Evolutionary conservation across 352 stramenopile species (phyloP).

Genomic region (Phytopythium cucurbitacearum): DNA sequence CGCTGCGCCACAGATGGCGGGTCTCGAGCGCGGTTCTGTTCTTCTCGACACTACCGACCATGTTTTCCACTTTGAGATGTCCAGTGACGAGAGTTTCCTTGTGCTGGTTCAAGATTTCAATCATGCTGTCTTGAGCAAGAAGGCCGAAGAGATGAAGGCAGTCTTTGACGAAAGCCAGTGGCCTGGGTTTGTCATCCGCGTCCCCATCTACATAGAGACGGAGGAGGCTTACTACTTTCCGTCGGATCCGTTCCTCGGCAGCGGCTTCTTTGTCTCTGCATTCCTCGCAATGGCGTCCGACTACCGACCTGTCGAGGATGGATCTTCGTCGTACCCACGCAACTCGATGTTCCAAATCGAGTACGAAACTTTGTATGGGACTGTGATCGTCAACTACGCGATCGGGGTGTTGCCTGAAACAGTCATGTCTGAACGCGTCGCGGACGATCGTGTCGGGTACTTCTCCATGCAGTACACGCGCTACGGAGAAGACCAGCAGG

Average conservation of each 20-base stretch:
- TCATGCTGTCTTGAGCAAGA: conserved; percentile 30
- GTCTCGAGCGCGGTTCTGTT: conserved; percentile 44
- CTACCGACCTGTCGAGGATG: conserved; percentile 19
- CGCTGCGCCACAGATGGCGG: conserved; percentile 30
- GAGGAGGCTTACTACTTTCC: conserved; percentile 48
- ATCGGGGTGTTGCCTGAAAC: conserved; percentile 67
- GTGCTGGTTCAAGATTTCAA: conserved; percentile 59
- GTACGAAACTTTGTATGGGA: conserved; percentile 56
- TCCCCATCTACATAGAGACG: conserved; percentile 62
- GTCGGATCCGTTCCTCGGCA: conserved; percentile 46
- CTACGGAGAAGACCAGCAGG: conserved; percentile 40
- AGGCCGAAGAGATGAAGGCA: conserved; percentile 39
- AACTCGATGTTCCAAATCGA: conserved; percentile 75
- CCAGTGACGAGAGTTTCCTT: conserved; percentile 26
- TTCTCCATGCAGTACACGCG: conserved; percentile 64
- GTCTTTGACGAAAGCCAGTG: conserved; percentile 64
- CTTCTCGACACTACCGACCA: conserved; percentile 59
- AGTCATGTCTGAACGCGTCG: conserved; percentile 43
- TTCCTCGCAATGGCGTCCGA: conserved; percentile 22
- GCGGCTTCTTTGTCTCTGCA: conserved; percentile 74
- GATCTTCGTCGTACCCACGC: conserved; percentile 40
- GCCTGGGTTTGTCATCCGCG: conserved; percentile 46
- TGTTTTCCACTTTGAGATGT: conserved; percentile 63
- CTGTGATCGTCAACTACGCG: conserved; percentile 61
- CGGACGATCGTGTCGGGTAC: conserved; percentile 79